Evolutionary conservation across 73 alveolate genomes (phyloP), one percentile per base, ranked within the genome.

Genomic region (Paramecium sexaurelia): DNA sequence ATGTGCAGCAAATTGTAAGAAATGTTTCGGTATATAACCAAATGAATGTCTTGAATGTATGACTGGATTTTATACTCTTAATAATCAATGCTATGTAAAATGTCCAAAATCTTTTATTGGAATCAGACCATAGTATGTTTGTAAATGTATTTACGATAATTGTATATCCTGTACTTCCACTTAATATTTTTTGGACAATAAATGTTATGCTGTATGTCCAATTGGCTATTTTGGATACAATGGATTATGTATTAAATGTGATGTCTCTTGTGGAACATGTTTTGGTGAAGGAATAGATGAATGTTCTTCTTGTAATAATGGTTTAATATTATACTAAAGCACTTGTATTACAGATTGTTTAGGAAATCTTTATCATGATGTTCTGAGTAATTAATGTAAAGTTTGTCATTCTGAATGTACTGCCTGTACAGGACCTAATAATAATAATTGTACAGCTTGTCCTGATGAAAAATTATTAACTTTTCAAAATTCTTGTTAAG

Each of bases 1-100:
- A 71, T 71, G 86, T 71, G 43, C 86, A 9, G 32, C 86, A 5
- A 71, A 71, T 71, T 71, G 86, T 71, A 37, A 71, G 32, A 33
- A 35, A 35, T 71, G 86, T 19, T 35, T 37, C 35, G 86, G 86
- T 71, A 71, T 33, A 27, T 11, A 3, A 8, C 55, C 56, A 11
- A 71, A 71, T 33, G 6, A 71, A 71, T 71, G 86, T 36, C 32
- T 40, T 33, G 56, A 33, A 33, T 71, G 86, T 10, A 20, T 22
- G 37, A 15, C 36, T 33, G 86, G 86, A 13, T 35, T 71, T 20
- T 71, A 35, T 71, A 27, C 37, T 17, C 29, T 71, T n/a, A 71
- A 71, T 33, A 32, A 71, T 71, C 7, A 32, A 71, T 71, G 86
- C 17, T 71, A 35, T 35, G 55, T 35, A 5, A 71, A 71, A 35